Conservation (phyloP, 352 stramenopile genomes). For the Globisporangium middletonii region DNA sequence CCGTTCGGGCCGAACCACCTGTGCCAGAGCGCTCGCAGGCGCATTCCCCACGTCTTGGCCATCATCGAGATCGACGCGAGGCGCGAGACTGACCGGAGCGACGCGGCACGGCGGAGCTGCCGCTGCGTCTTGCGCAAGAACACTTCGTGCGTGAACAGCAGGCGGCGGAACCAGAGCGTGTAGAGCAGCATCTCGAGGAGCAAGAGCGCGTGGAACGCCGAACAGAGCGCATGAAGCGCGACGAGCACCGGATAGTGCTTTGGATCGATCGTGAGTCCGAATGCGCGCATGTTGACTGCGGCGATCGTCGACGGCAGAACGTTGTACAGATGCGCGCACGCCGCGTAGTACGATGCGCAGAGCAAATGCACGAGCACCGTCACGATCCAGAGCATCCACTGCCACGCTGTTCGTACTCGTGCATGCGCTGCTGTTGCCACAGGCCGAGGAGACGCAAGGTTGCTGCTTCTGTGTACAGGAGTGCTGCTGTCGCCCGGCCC, state of each 20-base stretch:
- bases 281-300: conserved; percentile 13
- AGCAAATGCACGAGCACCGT: conserved; percentile 7
- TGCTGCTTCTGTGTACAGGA: not conserved
- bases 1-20: conserved; percentile 1
- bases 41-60: not conserved
- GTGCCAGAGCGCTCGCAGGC: not conserved
- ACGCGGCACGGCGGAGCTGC: not conserved
- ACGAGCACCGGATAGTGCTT: conserved; percentile 10
- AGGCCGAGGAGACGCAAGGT: not conserved
- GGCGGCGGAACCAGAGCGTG: conserved; percentile 1
- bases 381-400: conserved; percentile 11
- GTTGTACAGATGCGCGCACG: conserved; percentile 7
- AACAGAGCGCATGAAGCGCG: conserved; percentile 6
- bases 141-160: conserved; percentile 11
- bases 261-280: conserved; percentile 12
- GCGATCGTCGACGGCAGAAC: conserved; percentile 9
- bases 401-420: not conserved
- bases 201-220: not conserved
- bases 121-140: not conserved
- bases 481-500: too few species aligned
- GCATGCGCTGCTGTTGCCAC: not conserved
- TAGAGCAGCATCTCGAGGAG: conserved; percentile 9
- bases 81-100: not conserved
- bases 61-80: not conserved
- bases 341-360: conserved; percentile 5